A percentile compares a stretch with the other conserved stretches of the same genome.
phyloP scores from a whole-genome alignment of 192 early-diverging fungal species.

The Linnemannia hyalina region DNA sequence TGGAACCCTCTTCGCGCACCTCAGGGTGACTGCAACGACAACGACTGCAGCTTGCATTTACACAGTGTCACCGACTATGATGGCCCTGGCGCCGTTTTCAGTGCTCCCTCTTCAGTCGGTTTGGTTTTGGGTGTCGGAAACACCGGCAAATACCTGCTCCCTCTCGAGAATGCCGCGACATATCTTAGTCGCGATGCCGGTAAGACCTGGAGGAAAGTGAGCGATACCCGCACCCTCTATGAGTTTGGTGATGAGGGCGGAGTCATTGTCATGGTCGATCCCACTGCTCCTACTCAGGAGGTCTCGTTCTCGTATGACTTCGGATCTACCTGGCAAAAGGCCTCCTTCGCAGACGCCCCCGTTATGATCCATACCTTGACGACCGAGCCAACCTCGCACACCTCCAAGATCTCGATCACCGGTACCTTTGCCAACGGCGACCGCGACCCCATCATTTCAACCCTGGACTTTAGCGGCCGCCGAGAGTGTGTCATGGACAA shows the following conservation, averaged over 20 bases:
- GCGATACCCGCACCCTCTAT: constrained; percentile 73
- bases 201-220: constrained; percentile 82
- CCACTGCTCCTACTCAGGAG: constrained; percentile 76
- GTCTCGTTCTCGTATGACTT: constrained; percentile 83
- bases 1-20: constrained; percentile 40
- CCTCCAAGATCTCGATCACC: constrained; percentile 79
- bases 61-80: constrained; percentile 80
- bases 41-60: constrained; percentile 83
- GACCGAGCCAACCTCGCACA: constrained; percentile 74
- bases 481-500: constrained; percentile 66
- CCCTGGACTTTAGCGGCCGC: constrained; percentile 47
- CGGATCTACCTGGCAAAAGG: constrained; percentile 79
- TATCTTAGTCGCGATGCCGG: constrained; percentile 92
- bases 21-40: constrained; percentile 23
- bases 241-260: constrained; percentile 96
- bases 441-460: constrained; percentile 35
- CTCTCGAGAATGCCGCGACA: constrained; percentile 74
- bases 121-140: constrained; percentile 93
- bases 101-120: constrained; percentile 79
- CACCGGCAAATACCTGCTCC: constrained; percentile 74
- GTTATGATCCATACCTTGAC: constrained; percentile 73
- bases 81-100: constrained; percentile 74
- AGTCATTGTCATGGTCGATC: constrained; percentile 81
- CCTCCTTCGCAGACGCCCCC: constrained; percentile 68
- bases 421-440: constrained; percentile 63